These are phyloP conservation scores for Dothistroma pini DNA, from an alignment of 2,329 filamentous ascomycete species.

Conservation along the genomic window DNA sequence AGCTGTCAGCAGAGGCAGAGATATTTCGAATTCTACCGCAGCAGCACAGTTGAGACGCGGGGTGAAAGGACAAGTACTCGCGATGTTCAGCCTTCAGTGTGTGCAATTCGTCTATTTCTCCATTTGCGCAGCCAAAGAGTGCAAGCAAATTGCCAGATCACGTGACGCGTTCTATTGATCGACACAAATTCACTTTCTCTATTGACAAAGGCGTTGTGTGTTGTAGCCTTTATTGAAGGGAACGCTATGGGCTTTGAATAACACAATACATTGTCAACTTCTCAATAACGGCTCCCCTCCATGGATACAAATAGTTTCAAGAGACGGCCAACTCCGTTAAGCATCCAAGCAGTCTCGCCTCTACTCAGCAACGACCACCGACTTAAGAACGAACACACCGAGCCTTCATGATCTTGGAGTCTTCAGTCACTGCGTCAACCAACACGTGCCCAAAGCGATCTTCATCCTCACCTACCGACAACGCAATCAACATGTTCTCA, in stretches of 20 bases:
- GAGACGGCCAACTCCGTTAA: background rate
- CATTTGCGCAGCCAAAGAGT: background rate
- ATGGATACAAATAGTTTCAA: background rate
- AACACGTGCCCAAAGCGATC: background rate
- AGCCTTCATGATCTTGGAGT: background rate
- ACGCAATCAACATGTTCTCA: conserved; percentile 6
- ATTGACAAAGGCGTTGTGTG: background rate
- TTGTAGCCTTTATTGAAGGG: background rate
- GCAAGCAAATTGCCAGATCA: background rate
- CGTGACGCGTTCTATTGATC: background rate
- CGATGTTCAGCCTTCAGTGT: background rate
- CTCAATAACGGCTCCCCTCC: background rate
- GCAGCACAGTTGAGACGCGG: background rate
- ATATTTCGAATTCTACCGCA: background rate
- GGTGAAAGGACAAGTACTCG: background rate
- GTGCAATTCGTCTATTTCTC: background rate
- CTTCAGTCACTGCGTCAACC: background rate
- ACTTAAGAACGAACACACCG: background rate
- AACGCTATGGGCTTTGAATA: conserved; percentile 2
- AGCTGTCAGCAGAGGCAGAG: background rate
- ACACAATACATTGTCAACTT: conserved; percentile 7
- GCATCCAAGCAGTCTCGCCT: conserved; percentile 2
- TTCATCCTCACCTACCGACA: background rate
- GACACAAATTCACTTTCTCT: background rate
- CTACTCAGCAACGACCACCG: background rate